These are phyloP conservation scores for Phytophthora hybrid DNA, from an alignment of 352 stramenopile species.

Conservation along the genomic window DNA sequence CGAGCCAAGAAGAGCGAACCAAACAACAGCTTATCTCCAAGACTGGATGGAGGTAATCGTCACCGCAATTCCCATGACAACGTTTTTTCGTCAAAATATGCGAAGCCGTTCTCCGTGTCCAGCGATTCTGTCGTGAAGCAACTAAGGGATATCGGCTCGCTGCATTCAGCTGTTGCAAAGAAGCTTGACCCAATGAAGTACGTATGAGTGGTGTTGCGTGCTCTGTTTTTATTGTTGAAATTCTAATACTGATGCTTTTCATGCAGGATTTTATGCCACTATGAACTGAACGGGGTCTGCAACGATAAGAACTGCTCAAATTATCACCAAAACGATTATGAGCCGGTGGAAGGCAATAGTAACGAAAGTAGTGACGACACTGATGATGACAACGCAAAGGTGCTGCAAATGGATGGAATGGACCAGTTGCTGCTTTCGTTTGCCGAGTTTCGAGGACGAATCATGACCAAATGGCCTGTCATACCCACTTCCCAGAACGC, in stretches of 20 bases:
- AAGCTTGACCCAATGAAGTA: constrained; percentile 70
- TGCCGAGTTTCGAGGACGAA: constrained; percentile 45
- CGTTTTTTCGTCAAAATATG: constrained; percentile 21
- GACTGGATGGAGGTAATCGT: neutral
- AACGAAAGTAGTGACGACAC: neutral
- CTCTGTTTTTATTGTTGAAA: neutral
- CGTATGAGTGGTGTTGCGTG: constrained; percentile 17
- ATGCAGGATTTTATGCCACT: constrained; percentile 72
- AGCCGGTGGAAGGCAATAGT: neutral
- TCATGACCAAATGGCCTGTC: constrained; percentile 55
- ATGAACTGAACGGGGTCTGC: constrained; percentile 78
- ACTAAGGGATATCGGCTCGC: constrained; percentile 22
- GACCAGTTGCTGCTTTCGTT: constrained; percentile 51
- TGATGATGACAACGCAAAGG: constrained; percentile 9
- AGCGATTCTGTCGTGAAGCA: constrained; percentile 56
- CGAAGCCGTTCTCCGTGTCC: constrained; percentile 44
- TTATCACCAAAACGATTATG: constrained; percentile 73
- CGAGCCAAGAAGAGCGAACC: constrained; percentile 26
- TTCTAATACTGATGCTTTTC: constrained; percentile 15
- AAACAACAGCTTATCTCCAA: constrained; percentile 6
- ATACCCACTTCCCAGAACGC: constrained; percentile 31
- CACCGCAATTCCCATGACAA: neutral
- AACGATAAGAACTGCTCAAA: constrained; percentile 77
- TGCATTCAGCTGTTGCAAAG: constrained; percentile 9
- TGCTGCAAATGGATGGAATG: constrained; percentile 33